Base-by-base conservation (phyloP, 108 stramenopile genomes). In the Mediolabrus comicus region DNA sequence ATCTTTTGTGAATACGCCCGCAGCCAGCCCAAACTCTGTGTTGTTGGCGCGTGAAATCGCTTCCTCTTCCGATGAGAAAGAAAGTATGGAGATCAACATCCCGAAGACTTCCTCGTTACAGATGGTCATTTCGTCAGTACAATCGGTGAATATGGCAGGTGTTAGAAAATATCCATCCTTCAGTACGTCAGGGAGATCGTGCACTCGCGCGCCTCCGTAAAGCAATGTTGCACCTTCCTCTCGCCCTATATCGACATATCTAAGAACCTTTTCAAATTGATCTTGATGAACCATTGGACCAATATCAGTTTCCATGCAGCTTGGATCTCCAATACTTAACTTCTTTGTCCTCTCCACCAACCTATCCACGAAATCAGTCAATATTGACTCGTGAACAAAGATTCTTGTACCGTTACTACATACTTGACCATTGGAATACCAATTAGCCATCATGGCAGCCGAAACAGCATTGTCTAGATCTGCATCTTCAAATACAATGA, bases 321-420 rank as follows among this genome's bases (percentile, higher is more conserved):
- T 75, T 5, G 78, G 74, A 67, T 84, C 69, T 34, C 85, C 85
- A 64, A 86, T 86, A 0, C 69, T 31, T 22, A 83, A 35, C 25
- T 65, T 68, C 16, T 70, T 26, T 27, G 78, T 81, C 16, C 55
- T 36, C 30, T 79, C 67, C 0, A 82, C 36, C 39, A 85, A 55
- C 38, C 60, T 69, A 9, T 75, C 75, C 7, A 79, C 51, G 58
- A 86, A 81, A 6, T 77, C 61, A 1, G 78, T 80, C 27, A 67
- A 7, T 19, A 83, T 70, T 13, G 59, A 57, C 43, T 69, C 55
- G 11, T 86, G 83, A 55, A 92, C 86, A 78, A 78, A 94, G 62
- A 90, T 92, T 74, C 77, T 90, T 54, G 91, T 86, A 17, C 84
- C 74, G 65, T 92, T 92, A 34, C 66, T 80, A 69, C 96, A 97